A percentile compares a stretch with the other conserved stretches of the same genome.
These are phyloP conservation scores for Microsporum ferrugineum DNA, from an alignment of 2,329 filamentous ascomycete species.

Conservation along the genomic window DNA sequence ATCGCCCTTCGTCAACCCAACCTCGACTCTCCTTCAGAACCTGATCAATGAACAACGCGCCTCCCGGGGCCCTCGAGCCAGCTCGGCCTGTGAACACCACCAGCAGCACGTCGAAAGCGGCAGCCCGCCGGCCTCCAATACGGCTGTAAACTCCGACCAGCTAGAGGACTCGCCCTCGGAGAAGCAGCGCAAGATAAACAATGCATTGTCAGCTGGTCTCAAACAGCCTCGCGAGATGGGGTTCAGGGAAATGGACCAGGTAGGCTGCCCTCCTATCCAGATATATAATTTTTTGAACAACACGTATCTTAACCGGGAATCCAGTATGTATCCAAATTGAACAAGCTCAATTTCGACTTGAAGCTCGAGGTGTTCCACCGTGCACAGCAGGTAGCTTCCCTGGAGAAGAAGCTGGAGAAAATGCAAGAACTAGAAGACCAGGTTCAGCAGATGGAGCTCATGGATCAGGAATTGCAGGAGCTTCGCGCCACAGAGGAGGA, in stretches of 20 bases:
- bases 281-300: background rate
- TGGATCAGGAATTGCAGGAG: constrained; percentile 29
- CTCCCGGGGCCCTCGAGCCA: constrained; percentile 21
- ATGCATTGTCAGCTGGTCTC: constrained; percentile 21
- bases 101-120: constrained; percentile 11
- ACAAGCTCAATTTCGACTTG: constrained; percentile 34
- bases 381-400: constrained; percentile 24
- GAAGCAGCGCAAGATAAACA: constrained; percentile 24
- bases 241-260: constrained; percentile 34
- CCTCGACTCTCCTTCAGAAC: constrained; percentile 30
- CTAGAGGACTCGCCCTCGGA: constrained; percentile 26
- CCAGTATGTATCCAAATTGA: constrained; percentile 35
- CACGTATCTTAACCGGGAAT: background rate
- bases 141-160: constrained; percentile 14
- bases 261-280: constrained; percentile 14
- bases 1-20: constrained; percentile 28
- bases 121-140: constrained; percentile 19
- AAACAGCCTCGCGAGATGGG: constrained; percentile 32
- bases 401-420: constrained; percentile 30
- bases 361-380: constrained; percentile 35
- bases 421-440: constrained; percentile 30
- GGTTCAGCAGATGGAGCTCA: constrained; percentile 19
- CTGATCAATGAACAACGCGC: constrained; percentile 34
- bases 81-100: constrained; percentile 15
- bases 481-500: constrained; percentile 27